These are phyloP conservation scores for Centella asiatica DNA, from an alignment of 129 eudicot genomes.

Conservation along the genomic window DNA sequence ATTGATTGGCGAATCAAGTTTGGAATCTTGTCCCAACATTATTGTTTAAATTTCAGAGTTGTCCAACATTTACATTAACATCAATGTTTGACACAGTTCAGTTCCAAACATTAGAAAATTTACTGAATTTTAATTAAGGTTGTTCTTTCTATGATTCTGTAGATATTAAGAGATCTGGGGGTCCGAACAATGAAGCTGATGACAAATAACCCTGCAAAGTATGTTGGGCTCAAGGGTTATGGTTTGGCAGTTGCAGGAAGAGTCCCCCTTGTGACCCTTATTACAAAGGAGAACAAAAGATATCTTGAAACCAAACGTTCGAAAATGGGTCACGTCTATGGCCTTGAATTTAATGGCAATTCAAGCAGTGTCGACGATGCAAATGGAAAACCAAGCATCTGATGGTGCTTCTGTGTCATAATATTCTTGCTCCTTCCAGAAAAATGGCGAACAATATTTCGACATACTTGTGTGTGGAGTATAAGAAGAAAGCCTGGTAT, in stretches of 20 bases:
- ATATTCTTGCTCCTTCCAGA: background rate
- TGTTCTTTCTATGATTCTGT: slow-evolving; percentile 11
- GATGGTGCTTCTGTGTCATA: slow-evolving; percentile 4
- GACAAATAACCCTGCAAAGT: slow-evolving; percentile 97
- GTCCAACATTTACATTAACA: too few relatives aligned
- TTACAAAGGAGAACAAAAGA: slow-evolving; percentile 76
- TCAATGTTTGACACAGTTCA: too few relatives aligned
- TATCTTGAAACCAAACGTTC: slow-evolving; percentile 85
- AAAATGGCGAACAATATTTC: background rate
- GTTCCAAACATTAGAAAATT: too few relatives aligned
- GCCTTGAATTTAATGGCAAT: slow-evolving; percentile 33
- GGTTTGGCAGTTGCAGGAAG: slow-evolving; percentile 79
- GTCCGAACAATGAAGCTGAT: slow-evolving; percentile 91
- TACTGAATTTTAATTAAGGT: background rate
- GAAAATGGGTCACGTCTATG: slow-evolving; percentile 91
- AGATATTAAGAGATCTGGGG: slow-evolving; percentile 94
- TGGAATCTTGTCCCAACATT: too few relatives aligned
- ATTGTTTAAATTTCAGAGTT: too few relatives aligned
- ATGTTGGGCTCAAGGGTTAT: slow-evolving; percentile 91
- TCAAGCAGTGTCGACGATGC: slow-evolving; percentile 21
- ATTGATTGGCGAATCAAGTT: too few relatives aligned
- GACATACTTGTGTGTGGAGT: too few relatives aligned
- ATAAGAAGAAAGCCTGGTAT: too few relatives aligned
- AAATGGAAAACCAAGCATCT: slow-evolving; percentile 26
- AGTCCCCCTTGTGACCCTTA: slow-evolving; percentile 80